Evolutionary conservation across 306 rosid species (phyloP).

Genomic region (Castanopsis chinensis): DNA sequence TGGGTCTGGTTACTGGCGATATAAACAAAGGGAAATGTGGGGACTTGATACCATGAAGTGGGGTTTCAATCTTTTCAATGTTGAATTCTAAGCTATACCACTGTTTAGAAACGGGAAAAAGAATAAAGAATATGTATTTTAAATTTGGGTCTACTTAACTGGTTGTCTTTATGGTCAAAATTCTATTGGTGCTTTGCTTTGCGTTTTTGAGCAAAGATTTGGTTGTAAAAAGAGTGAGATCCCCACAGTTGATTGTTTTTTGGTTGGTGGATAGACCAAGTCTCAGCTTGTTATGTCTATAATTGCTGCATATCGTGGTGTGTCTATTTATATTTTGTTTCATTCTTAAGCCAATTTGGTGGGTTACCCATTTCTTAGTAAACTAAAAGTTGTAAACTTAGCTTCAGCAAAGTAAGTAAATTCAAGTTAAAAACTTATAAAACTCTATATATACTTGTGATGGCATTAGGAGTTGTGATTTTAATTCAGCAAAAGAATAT

Average conservation of each 20-base stretch:
- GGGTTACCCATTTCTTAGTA: too few relatives aligned
- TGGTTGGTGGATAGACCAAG: neutral
- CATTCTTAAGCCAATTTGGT: neutral
- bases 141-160: neutral
- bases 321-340: neutral
- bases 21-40: neutral
- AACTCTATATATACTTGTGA: too few relatives aligned
- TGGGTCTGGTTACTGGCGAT: neutral
- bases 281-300: neutral
- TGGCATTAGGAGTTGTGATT: too few relatives aligned
- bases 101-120: neutral
- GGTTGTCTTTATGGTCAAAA: neutral
- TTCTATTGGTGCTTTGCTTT: neutral
- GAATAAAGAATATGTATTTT: neutral
- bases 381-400: too few relatives aligned
- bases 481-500: too few relatives aligned
- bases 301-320: neutral
- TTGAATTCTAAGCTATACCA: neutral
- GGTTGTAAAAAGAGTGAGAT: neutral
- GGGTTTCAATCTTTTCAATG: conserved; percentile 4
- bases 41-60: conserved; percentile 12
- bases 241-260: neutral
- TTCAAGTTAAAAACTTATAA: too few relatives aligned
- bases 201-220: neutral
- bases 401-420: too few relatives aligned